Percentiles rank a stretch among this genome's conserved stretches.
These are phyloP conservation scores for Abrus precatorius DNA, from an alignment of 306 rosid species.

Conservation along the genomic window DNA sequence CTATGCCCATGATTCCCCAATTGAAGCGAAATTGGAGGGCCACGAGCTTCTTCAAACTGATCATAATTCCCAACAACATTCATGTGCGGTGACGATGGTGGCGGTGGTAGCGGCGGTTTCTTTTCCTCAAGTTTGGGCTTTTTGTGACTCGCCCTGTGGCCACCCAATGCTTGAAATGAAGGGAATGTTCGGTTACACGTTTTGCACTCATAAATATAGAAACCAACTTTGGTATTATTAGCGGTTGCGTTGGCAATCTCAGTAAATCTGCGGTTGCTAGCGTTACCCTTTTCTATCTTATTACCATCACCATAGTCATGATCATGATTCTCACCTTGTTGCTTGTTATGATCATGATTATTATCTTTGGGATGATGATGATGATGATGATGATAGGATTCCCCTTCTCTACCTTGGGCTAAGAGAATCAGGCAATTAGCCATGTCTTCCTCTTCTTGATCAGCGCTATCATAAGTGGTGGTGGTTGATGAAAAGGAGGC, in stretches of 20 bases:
- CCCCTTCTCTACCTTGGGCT: slow-evolving; percentile 68
- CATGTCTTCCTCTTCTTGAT: slow-evolving; percentile 88
- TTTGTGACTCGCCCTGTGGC: slow-evolving; percentile 96
- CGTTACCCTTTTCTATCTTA: slow-evolving; percentile 34
- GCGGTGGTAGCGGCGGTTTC: background rate
- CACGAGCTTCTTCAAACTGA: slow-evolving; percentile 42
- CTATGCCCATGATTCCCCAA: slow-evolving; percentile 11
- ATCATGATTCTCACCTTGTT: background rate
- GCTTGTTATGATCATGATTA: background rate
- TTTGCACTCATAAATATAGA: slow-evolving; percentile 82
- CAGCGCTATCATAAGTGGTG: slow-evolving; percentile 59
- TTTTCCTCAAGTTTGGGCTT: slow-evolving; percentile 63
- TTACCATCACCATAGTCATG: background rate
- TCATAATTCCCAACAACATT: background rate
- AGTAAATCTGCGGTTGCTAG: background rate
- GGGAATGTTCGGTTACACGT: slow-evolving; percentile 88
- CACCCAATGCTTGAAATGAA: slow-evolving; percentile 97
- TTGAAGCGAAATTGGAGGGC: slow-evolving; percentile 46
- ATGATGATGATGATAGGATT: background rate
- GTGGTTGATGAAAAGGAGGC: slow-evolving; percentile 53
- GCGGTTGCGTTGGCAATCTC: background rate
- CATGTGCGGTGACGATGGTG: background rate
- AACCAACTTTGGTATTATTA: slow-evolving; percentile 47
- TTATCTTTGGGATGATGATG: background rate
- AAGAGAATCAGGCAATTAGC: slow-evolving; percentile 92